phyloP scores from a whole-genome alignment of 2,329 filamentous ascomycete genomes.

The Trichoderma breve region DNA sequence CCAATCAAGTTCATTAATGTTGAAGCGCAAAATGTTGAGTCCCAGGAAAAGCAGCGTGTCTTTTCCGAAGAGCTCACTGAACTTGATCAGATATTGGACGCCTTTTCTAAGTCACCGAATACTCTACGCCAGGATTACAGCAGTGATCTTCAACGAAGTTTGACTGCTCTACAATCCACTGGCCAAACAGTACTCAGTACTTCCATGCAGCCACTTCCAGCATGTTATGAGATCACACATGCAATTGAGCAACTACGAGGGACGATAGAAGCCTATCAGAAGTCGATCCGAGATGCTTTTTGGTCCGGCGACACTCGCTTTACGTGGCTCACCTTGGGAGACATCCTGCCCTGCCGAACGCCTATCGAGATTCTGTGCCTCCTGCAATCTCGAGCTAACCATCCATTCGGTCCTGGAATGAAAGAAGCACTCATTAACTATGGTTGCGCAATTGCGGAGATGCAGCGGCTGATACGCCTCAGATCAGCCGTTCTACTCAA shows the following conservation, averaged over 20 bases:
- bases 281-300: background rate
- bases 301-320: background rate
- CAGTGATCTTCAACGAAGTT: constrained; percentile 20
- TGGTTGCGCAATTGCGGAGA: constrained; percentile 41
- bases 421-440: constrained; percentile 42
- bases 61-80: background rate
- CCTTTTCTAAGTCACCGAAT: constrained; percentile 13
- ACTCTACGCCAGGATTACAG: constrained; percentile 23
- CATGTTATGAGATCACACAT: no score
- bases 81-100: background rate
- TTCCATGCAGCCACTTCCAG: no score
- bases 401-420: constrained; percentile 35
- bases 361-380: constrained; percentile 39
- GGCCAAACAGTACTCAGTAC: no score
- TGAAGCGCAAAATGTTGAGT: background rate
- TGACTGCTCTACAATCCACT: no score
- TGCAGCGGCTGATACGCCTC: constrained; percentile 8
- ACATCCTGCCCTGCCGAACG: constrained; percentile 45
- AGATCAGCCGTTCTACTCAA: background rate
- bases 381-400: constrained; percentile 33
- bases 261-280: background rate
- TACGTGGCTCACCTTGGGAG: constrained; percentile 20
- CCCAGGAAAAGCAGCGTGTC: no score
- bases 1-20: background rate
- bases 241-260: background rate